Base-by-base conservation (phyloP, 2,329 filamentous ascomycete genomes). In the Penicillium hordei region DNA sequence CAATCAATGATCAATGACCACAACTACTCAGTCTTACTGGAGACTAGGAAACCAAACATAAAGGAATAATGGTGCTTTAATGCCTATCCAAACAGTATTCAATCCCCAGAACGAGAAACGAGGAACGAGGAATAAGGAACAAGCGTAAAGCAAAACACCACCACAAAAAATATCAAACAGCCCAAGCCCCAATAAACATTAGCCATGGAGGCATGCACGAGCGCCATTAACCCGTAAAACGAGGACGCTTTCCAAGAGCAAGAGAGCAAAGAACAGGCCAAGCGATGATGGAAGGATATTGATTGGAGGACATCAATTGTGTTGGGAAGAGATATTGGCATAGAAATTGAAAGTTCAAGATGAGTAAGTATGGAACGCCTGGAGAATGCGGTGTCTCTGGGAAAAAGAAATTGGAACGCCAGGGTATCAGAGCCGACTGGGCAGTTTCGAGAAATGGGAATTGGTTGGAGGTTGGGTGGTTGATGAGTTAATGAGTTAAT, bases 351-450 rank as follows among this genome's bases (percentile, higher is more conserved):
- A 12, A 39, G 19, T 27, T 27, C 27, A 19, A 33, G 23, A 39
- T 43, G 36, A 27, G 38, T 5, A 52, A 52, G 29, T 17, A 52
- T 45, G 17, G 34, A 52, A 52, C 50, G 40, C 50, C 50, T 12
- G 39, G 38, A 52, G 40, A 36, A 45, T 43, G 27, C 36, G 36
- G 39, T 46, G 27, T 15, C 38, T 43, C 19, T n/a, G 31, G 40
- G 27, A 44, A 34, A 52, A 52, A 36, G 7, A 48, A 51, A 42
- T 43, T 50, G 23, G 29, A 56, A 57, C 46, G 56, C 36, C 43
- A 59, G 46, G 52, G 54, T 56, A 61, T 60, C 60, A 61, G 48
- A 31, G 42, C 52, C 49, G 54, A 43, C 39, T 60, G 55, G 55
- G 43, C 19, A n/a, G 34, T 21, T 52, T 44, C 21, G 21, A 50